Percentiles rank a stretch among this genome's conserved stretches.
Evolutionary conservation across 352 stramenopile species (phyloP).

Genomic region (Phytophthora melonis): DNA sequence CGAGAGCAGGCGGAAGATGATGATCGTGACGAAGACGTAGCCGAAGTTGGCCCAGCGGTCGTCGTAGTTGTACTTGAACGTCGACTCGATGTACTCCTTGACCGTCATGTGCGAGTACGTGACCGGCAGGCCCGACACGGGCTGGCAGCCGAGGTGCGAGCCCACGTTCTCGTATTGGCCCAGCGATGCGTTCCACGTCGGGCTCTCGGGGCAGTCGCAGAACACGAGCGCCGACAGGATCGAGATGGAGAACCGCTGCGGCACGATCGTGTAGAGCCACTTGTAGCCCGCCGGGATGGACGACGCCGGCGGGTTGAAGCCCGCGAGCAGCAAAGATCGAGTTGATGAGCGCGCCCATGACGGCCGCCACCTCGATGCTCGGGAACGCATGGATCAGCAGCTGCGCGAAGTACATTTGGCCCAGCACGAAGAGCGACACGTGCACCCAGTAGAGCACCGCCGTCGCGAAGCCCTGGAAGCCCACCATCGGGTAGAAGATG

Average conservation of each 20-base stretch:
- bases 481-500: slow-evolving; percentile 54
- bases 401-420: slow-evolving; percentile 60
- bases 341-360: slow-evolving; percentile 48
- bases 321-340: slow-evolving; percentile 19
- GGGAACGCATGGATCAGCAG: slow-evolving; percentile 44
- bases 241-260: slow-evolving; percentile 9
- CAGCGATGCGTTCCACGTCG: slow-evolving; percentile 16
- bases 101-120: slow-evolving; percentile 12
- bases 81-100: slow-evolving; percentile 22
- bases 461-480: slow-evolving; percentile 42
- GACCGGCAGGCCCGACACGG: slow-evolving; percentile 11
- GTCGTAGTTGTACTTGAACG: slow-evolving; percentile 15
- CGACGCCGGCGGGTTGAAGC: slow-evolving; percentile 14
- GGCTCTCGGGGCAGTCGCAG: slow-evolving; percentile 11
- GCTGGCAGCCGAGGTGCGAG: slow-evolving; percentile 13
- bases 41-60: slow-evolving; percentile 18
- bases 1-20: slow-evolving; percentile 13
- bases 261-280: slow-evolving; percentile 19
- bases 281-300: slow-evolving; percentile 17
- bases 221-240: slow-evolving; percentile 12
- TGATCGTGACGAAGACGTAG: slow-evolving; percentile 18
- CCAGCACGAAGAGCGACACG: slow-evolving; percentile 13
- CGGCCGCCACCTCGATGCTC: slow-evolving; percentile 44
- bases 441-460: slow-evolving; percentile 24
- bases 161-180: slow-evolving; percentile 18